Percentiles rank a stretch among this genome's conserved stretches.
Evolutionary conservation across 805 yeast genomes (phyloP).

Genomic region (Wickerhamomyces xylosicus): DNA sequence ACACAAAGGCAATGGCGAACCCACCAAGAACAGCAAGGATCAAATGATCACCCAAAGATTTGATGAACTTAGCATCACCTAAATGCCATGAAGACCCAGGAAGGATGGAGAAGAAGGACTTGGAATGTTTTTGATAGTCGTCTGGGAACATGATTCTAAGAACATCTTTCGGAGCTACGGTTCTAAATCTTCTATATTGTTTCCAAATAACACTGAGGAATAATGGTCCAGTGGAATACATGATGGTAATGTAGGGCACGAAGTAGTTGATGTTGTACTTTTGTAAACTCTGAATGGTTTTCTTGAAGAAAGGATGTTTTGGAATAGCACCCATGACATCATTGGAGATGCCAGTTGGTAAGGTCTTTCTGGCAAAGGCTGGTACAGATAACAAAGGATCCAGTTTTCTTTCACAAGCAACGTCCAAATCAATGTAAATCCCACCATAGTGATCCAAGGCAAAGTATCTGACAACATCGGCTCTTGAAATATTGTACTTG

Average conservation of each 20-base stretch:
- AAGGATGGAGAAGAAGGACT: conserved; percentile 63
- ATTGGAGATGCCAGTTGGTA: conserved; percentile 86
- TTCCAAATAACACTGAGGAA: conserved; percentile 83
- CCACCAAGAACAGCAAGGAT: conserved; percentile 64
- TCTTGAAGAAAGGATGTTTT: conserved; percentile 73
- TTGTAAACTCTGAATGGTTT: conserved; percentile 54
- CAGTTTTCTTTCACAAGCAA: conserved; percentile 68
- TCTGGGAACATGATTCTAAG: conserved; percentile 64
- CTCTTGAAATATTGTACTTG: conserved; percentile 75
- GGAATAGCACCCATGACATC: conserved; percentile 91
- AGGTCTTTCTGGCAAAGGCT: conserved; percentile 79
- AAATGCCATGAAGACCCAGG: conserved; percentile 91
- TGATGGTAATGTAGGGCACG: conserved; percentile 82
- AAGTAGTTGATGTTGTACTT: conserved; percentile 63
- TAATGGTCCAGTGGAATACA: conserved; percentile 90
- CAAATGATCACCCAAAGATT: conserved; percentile 65
- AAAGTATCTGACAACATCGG: conserved; percentile 86
- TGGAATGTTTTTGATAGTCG: conserved; percentile 53
- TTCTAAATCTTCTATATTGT: conserved; percentile 68
- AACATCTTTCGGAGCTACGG: conserved; percentile 52
- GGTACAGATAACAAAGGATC: conserved; percentile 78
- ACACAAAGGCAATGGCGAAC: conserved; percentile 39
- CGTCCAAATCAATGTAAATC: conserved; percentile 82
- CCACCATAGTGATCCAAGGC: conserved; percentile 81
- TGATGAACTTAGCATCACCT: conserved; percentile 76